Evolutionary conservation across 106 monocot genomes (phyloP).

Genomic region (Allium fistulosum): DNA sequence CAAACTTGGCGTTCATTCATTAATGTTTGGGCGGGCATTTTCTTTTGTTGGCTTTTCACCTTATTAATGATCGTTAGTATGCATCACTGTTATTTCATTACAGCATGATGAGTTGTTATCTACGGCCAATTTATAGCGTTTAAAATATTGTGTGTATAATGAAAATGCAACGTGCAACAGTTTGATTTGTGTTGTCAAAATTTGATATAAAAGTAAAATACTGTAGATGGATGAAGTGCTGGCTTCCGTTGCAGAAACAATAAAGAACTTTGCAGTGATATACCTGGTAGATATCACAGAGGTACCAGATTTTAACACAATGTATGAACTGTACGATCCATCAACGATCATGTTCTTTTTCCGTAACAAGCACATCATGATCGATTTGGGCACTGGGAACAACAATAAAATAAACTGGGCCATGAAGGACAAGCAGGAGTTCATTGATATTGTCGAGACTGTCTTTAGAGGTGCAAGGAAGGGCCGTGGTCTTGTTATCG

Average conservation of each 20-base stretch:
- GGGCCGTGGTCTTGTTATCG: conserved; percentile 71
- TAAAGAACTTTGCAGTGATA: conserved; percentile 75
- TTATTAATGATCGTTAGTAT: too few relatives aligned
- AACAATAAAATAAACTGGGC: conserved; percentile 91
- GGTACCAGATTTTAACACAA: conserved; percentile 69
- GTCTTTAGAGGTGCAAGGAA: conserved; percentile 59
- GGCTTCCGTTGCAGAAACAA: conserved; percentile 65
- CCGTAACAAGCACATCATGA: conserved; percentile 65
- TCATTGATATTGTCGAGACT: conserved; percentile 57
- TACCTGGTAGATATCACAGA: conserved; percentile 73
- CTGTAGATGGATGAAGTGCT: conserved; percentile 72
- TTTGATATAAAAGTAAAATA: neutral
- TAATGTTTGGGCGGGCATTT: too few relatives aligned
- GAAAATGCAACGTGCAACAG: too few relatives aligned
- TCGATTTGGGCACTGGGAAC: conserved; percentile 76
- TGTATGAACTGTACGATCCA: conserved; percentile 74
- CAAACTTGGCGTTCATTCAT: too few relatives aligned
- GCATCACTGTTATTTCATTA: too few relatives aligned
- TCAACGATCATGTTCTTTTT: conserved; percentile 74
- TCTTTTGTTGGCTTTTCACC: too few relatives aligned
- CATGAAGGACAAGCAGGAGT: conserved; percentile 72
- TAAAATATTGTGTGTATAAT: too few relatives aligned
- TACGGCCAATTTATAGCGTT: too few relatives aligned
- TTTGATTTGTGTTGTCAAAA: too few relatives aligned
- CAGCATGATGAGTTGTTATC: too few relatives aligned